These are phyloP conservation scores for Viridothelium virens DNA, from an alignment of 495 filamentous ascomycete species.

Conservation along the genomic window DNA sequence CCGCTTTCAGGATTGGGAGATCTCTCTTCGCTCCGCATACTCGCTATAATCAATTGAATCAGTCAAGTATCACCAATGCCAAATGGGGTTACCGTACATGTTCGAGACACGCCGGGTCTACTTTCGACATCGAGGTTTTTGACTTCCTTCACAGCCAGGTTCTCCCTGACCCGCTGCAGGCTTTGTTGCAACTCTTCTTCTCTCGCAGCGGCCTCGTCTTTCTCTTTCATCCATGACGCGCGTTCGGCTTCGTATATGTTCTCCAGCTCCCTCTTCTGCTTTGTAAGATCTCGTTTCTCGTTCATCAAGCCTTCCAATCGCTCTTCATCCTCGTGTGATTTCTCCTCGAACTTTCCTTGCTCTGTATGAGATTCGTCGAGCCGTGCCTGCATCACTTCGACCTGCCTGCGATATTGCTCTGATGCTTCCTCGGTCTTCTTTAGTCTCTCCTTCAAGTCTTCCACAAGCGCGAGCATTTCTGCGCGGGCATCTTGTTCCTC, in stretches of 20 bases:
- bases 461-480: constrained; percentile 69
- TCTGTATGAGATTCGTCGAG: constrained; percentile 79
- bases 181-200: constrained; percentile 84
- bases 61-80: background rate
- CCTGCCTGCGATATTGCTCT: constrained; percentile 75
- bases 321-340: constrained; percentile 71
- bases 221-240: constrained; percentile 78
- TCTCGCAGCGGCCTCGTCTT: constrained; percentile 71
- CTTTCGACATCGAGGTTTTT: constrained; percentile 56
- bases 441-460: constrained; percentile 74
- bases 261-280: constrained; percentile 81
- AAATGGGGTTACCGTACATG: constrained; percentile 3
- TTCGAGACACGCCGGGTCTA: constrained; percentile 20
- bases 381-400: constrained; percentile 73
- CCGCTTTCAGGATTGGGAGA: constrained; percentile 38
- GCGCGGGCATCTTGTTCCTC: constrained; percentile 53
- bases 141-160: constrained; percentile 59
- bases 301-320: constrained; percentile 68
- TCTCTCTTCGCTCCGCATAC: constrained; percentile 29
- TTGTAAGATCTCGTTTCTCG: constrained; percentile 68
- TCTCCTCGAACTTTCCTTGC: constrained; percentile 78
- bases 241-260: constrained; percentile 83
- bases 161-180: constrained; percentile 85
- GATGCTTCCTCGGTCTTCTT: constrained; percentile 70
- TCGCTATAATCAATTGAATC: constrained; percentile 22